Evolutionary conservation across 177 flowering plant species (phyloP).

Genomic region (Vitis hybrid): DNA sequence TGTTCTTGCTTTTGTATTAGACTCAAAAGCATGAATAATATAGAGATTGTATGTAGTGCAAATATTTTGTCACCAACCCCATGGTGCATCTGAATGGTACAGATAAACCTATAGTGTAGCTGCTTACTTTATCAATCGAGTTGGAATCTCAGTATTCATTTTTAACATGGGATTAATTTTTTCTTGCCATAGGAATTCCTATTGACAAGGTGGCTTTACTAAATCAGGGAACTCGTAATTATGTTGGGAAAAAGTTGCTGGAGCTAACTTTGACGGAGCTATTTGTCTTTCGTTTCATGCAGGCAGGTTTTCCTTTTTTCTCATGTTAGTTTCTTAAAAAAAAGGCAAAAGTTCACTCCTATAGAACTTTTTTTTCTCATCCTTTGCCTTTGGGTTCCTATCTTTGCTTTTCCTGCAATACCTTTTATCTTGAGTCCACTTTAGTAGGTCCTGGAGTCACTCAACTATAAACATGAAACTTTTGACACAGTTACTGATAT

Average conservation of each 20-base stretch:
- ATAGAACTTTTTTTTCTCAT: not conserved
- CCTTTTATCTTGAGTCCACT: too few species aligned
- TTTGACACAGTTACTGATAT: too few species aligned
- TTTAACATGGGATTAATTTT: not conserved
- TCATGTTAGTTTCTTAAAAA: too few species aligned
- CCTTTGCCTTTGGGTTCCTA: not conserved
- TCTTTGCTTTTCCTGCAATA: not conserved
- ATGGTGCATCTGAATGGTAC: too few species aligned
- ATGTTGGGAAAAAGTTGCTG: constrained; percentile 84
- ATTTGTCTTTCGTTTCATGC: constrained; percentile 92
- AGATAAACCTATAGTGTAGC: too few species aligned
- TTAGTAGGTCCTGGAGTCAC: too few species aligned
- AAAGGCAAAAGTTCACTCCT: not conserved
- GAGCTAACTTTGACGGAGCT: constrained; percentile 88
- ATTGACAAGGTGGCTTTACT: constrained; percentile 83
- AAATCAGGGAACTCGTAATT: constrained; percentile 76
- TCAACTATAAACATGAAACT: too few species aligned
- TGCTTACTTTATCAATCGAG: too few species aligned
- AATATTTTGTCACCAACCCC: too few species aligned
- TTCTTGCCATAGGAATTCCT: constrained; percentile 65
- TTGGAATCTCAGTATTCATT: not conserved
- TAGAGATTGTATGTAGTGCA: too few species aligned
- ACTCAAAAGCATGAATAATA: too few species aligned
- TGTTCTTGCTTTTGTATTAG: too few species aligned
- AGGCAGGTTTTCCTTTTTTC: constrained; percentile 45